These are phyloP conservation scores for Pythium aristosporum DNA, from an alignment of 352 stramenopile genomes.

Conservation along the genomic window DNA sequence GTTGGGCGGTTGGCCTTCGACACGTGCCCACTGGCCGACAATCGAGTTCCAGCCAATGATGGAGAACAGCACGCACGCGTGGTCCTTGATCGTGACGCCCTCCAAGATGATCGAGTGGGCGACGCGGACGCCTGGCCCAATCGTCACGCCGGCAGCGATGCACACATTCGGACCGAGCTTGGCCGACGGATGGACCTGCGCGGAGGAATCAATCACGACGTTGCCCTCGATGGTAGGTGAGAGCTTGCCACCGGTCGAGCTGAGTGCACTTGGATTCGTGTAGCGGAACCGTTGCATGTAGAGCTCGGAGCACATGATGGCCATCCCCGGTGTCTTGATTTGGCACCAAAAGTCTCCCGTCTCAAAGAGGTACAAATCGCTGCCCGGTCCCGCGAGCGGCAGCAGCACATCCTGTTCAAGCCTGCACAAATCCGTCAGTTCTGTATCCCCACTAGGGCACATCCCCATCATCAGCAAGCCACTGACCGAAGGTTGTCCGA, in stretches of 20 bases:
- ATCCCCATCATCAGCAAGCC: neutral
- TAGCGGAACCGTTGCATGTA: conserved; percentile 92
- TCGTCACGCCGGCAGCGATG: conserved; percentile 81
- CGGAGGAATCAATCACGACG: conserved; percentile 77
- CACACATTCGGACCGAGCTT: conserved; percentile 88
- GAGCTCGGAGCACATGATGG: conserved; percentile 87
- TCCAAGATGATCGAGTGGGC: conserved; percentile 89
- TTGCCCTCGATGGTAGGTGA: conserved; percentile 87
- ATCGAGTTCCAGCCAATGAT: conserved; percentile 91
- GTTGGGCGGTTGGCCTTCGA: conserved; percentile 84
- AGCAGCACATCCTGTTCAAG: conserved; percentile 85
- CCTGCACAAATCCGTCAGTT: conserved; percentile 14
- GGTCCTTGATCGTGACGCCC: conserved; percentile 86
- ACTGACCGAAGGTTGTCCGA: conserved; percentile 74
- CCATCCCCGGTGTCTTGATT: conserved; percentile 90
- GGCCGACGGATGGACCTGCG: conserved; percentile 79
- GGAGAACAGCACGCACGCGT: conserved; percentile 84
- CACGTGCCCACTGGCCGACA: conserved; percentile 81
- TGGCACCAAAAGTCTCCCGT: conserved; percentile 90
- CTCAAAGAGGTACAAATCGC: conserved; percentile 70
- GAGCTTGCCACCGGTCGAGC: conserved; percentile 75
- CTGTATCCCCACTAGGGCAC: neutral
- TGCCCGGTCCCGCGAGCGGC: conserved; percentile 72
- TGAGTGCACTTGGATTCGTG: conserved; percentile 83
- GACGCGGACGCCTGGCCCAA: conserved; percentile 75